Evolutionary conservation across 2,329 filamentous ascomycete species (phyloP).

Genomic region (Fusarium sp.): DNA sequence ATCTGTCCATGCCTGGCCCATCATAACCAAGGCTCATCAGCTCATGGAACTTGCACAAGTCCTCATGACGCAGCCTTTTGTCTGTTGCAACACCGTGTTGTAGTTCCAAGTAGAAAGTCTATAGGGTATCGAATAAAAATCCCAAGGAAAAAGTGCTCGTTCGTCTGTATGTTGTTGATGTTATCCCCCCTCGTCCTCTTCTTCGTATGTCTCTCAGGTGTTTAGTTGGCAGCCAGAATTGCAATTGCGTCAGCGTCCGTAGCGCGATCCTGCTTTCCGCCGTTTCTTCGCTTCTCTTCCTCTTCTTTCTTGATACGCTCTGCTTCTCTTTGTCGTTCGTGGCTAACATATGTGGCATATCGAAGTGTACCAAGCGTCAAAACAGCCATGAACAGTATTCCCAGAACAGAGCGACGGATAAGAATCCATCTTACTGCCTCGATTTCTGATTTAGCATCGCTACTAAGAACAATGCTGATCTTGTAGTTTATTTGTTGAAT

Average conservation of each 20-base stretch:
- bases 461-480: constrained; percentile 89
- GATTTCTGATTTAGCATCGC: constrained; percentile 90
- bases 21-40: constrained; percentile 16
- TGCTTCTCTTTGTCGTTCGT: constrained; percentile 59
- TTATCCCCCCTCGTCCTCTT: not conserved
- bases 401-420: constrained; percentile 69
- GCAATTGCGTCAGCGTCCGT: constrained; percentile 63
- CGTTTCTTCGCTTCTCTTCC: constrained; percentile 54
- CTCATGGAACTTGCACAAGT: not conserved
- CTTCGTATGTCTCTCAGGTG: not conserved
- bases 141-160: constrained; percentile 30
- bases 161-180: constrained; percentile 6
- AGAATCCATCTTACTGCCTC: constrained; percentile 90
- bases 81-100: not conserved
- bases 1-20: not conserved
- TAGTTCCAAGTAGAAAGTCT: constrained; percentile 34
- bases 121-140: constrained; percentile 42
- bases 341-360: constrained; percentile 66
- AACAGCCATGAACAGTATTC: constrained; percentile 73
- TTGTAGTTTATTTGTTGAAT: constrained; percentile 97
- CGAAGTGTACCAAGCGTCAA: constrained; percentile 67
- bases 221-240: constrained; percentile 66
- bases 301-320: constrained; percentile 55
- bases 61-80: constrained; percentile 8
- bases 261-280: constrained; percentile 57